phyloP scores from a whole-genome alignment of 345 rosid genomes.

The Eutrema yunnanense region DNA sequence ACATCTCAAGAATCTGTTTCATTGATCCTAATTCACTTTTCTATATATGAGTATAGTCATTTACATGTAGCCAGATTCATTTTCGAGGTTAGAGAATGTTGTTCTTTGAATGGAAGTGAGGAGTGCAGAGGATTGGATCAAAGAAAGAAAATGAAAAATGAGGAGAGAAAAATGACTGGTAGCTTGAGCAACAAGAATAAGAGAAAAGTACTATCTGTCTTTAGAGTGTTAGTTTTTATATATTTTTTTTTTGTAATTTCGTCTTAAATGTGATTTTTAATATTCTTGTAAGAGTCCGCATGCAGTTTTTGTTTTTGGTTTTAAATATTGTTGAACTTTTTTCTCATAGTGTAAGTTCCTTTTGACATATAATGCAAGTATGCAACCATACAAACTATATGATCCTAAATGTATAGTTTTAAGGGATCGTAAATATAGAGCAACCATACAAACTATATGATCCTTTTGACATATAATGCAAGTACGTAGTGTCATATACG shows the following conservation, averaged over 20 bases:
- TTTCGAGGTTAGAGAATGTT: neutral
- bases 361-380: neutral
- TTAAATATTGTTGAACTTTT: neutral
- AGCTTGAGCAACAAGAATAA: slow-evolving; percentile 10
- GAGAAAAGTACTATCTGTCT: neutral
- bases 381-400: neutral
- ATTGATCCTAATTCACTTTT: neutral
- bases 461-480: no score
- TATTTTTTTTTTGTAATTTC: neutral
- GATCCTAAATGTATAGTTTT: neutral
- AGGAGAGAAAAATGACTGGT: neutral
- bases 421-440: neutral
- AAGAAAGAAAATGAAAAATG: neutral
- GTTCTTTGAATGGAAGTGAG: neutral
- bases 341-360: neutral
- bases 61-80: neutral
- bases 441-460: no score
- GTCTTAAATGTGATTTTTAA: no score
- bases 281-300: no score
- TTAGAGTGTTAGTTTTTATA: neutral
- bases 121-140: neutral
- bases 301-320: neutral
- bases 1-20: slow-evolving; percentile 25
- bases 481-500: neutral
- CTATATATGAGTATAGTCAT: neutral